These are phyloP conservation scores for Cryphonectria carpinicola DNA, from an alignment of 2,329 filamentous ascomycete genomes.

Conservation along the genomic window DNA sequence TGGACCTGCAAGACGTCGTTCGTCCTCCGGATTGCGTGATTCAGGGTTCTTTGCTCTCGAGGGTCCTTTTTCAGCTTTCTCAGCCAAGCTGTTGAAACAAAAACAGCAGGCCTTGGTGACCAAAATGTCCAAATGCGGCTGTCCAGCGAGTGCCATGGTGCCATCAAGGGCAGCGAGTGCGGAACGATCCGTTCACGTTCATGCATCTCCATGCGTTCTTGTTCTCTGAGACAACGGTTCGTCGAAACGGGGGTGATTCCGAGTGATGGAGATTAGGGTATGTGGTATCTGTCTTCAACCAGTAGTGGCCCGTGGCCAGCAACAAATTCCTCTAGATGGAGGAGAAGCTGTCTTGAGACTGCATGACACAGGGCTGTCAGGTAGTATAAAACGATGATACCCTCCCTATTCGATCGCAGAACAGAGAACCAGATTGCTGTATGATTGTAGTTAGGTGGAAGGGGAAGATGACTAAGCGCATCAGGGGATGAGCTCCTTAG, in stretches of 20 bases:
- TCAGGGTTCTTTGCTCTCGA: background rate
- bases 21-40: slow-evolving; percentile 14
- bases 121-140: background rate
- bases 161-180: background rate
- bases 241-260: background rate
- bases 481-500: background rate
- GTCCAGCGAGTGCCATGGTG: background rate
- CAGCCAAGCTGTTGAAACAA: background rate
- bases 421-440: background rate
- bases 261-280: background rate
- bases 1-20: slow-evolving; percentile 4
- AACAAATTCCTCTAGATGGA: background rate
- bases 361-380: background rate
- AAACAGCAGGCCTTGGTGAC: background rate
- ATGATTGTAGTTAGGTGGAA: background rate
- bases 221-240: background rate
- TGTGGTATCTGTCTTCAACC: no score
- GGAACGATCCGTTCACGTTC: background rate
- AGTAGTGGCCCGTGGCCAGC: background rate
- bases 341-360: background rate
- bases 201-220: background rate
- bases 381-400: background rate
- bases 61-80: background rate
- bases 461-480: background rate
- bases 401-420: background rate